Base-by-base conservation (phyloP, 306 rosid species). In the Casuarina glauca region DNA sequence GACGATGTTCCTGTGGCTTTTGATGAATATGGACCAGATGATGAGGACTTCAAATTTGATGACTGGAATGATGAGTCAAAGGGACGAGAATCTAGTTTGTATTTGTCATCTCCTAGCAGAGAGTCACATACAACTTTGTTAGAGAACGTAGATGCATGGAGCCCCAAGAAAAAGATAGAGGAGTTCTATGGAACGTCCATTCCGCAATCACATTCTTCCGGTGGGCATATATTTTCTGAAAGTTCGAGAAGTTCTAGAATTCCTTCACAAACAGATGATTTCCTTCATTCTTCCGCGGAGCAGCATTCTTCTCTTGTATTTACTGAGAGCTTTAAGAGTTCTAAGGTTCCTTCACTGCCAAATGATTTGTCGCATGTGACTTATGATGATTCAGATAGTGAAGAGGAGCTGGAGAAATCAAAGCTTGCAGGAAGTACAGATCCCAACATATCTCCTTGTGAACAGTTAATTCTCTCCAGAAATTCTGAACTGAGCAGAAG, bases 361-460 rank as follows among this genome's bases (percentile, higher is more conserved):
- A 82, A 87, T 81, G 90, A 84, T 58, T 64, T 70, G 17, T 69
- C 74, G 46, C 90, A 88, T 61, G 90, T 79, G 60, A 67, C 96
- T 77, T 95, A 79, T 86, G 97, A 93, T 84, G 93, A 89, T 83
- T 95, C 96, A 72, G 95, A 89, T 69, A 77, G 84, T 55, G 97
- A 89, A 75, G 86, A 82, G 67, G 84, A 91, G 78, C 15, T 77
- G 44, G 69, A 20, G 52, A 82, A 73, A 72, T 88, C 92, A 53
- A 81, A 78, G 75, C 78, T 52, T 80, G 67, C 80, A 66, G 84
- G 79, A 66, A 80, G 79, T 78, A 58, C 69, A n/a, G 82, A 60
- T 53, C 64, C 81, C 84, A 79, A 51, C 58, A 70, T 62, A 50
- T 12, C 69, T 63, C 73, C 70, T 32, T 35, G 26, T 53, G 72